These are phyloP conservation scores for Cystobasidium pallidum DNA, from an alignment of 1,284 basidiomycete genomes.

Conservation along the genomic window DNA sequence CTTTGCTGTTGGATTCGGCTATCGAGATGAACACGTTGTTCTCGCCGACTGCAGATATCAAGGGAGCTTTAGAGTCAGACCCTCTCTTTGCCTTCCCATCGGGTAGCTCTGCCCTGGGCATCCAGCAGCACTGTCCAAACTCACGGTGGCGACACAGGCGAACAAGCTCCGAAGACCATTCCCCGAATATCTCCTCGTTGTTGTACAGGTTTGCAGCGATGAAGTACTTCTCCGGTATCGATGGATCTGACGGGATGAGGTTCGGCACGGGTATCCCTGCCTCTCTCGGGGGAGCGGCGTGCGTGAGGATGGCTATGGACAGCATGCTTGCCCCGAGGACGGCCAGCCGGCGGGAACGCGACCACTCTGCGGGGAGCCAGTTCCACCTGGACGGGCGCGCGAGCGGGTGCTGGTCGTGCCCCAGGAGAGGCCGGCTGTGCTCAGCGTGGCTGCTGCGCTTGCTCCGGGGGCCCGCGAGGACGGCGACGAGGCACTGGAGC, in stretches of 20 bases:
- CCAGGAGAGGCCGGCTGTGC: constrained; percentile 1
- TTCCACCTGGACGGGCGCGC: background rate
- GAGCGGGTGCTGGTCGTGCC: background rate
- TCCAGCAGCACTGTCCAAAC: background rate
- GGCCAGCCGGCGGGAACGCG: background rate
- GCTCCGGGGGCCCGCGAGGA: background rate
- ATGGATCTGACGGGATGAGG: background rate
- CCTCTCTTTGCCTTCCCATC: too few species aligned
- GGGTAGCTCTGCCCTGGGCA: background rate
- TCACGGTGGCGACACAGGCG: constrained; percentile 10
- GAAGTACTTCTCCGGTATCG: background rate
- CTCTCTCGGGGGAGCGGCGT: background rate
- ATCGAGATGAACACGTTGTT: constrained; percentile 65
- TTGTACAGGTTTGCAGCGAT: constrained; percentile 36
- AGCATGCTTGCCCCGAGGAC: constrained; percentile 3
- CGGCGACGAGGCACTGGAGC: background rate
- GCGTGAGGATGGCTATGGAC: constrained; percentile 3
- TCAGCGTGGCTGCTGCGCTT: background rate
- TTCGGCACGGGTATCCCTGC: background rate
- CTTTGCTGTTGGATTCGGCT: constrained; percentile 63
- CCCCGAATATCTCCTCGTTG: constrained; percentile 1
- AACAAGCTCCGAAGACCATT: constrained; percentile 8
- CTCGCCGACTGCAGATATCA: constrained; percentile 56
- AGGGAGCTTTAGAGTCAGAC: too few species aligned
- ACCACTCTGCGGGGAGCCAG: constrained; percentile 5